Evolutionary conservation across 495 filamentous ascomycete species (phyloP).

Genomic region (Penicillium tannophilum): DNA sequence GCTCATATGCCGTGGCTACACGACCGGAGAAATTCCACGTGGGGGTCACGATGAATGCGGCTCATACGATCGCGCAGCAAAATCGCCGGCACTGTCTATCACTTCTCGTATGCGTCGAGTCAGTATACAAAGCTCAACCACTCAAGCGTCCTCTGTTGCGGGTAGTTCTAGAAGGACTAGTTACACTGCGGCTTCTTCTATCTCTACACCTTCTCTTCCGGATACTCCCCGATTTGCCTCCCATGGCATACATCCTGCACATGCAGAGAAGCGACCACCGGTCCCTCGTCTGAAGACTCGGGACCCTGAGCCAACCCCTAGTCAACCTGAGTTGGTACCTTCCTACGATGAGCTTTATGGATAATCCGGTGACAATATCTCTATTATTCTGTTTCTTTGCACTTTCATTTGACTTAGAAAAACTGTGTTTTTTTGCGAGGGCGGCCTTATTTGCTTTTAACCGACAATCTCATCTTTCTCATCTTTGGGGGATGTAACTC

Average conservation of each 20-base stretch:
- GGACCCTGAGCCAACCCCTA: slow-evolving; percentile 20
- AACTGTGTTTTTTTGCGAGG: background rate
- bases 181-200: slow-evolving; percentile 35
- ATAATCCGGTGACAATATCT: slow-evolving; percentile 15
- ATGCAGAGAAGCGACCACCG: slow-evolving; percentile 31
- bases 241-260: slow-evolving; percentile 12
- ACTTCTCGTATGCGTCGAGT: slow-evolving; percentile 49
- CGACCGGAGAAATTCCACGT: slow-evolving; percentile 12
- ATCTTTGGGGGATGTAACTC: background rate
- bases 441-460: background rate
- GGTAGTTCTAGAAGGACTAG: slow-evolving; percentile 43
- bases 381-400: slow-evolving; percentile 2
- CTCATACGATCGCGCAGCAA: slow-evolving; percentile 31
- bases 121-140: slow-evolving; percentile 38
- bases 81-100: slow-evolving; percentile 44
- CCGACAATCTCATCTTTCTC: background rate
- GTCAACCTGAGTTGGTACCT: slow-evolving; percentile 40
- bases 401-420: slow-evolving; percentile 3
- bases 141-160: slow-evolving; percentile 28
- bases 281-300: slow-evolving; percentile 25
- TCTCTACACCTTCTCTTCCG: slow-evolving; percentile 34
- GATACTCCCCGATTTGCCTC: slow-evolving; percentile 31
- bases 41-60: slow-evolving; percentile 19
- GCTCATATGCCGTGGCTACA: slow-evolving; percentile 9
- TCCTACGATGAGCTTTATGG: slow-evolving; percentile 52